Base-by-base conservation (phyloP, 1,139 yeast species). In the Geotrichum klebahnii region DNA sequence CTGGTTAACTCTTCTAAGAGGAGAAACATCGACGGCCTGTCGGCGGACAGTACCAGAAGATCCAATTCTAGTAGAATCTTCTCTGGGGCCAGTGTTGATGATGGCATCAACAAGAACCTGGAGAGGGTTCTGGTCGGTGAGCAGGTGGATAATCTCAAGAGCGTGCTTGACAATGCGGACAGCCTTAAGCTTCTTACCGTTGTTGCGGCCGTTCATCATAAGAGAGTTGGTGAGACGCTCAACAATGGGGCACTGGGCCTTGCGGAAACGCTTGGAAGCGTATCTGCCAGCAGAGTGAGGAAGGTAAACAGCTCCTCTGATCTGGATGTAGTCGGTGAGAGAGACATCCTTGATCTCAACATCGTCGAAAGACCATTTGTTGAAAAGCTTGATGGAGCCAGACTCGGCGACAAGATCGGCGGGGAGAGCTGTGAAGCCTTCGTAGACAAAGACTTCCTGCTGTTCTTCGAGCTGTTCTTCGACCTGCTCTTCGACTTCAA, bases 171-270 rank as follows among this genome's bases (percentile, higher is more conserved):
- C 89, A 75, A 94, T 94, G 84, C 97, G 90, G 68, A 92, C 97
- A 70, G 99, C 98, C 87, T 92, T 90, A 77, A 94, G 87, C 82
- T 94, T 94, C 84, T 94, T 94, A 84, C 99, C 99, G 84, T 94
- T 94, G 94, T 94, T 94, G 83, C 98, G 92, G 81, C 99, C 99
- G 84, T 94, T 89, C 98, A 94, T 94, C 98, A 94, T 94, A 74
- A 94, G 82, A 62, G 98, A 86, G 92, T 92, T 92, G 79, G 98
- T 90, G 75, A 94, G 83, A 84, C 99, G 92, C 84, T 94, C 99
- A 68, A 94, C 77, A 74, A 94, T 84, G 72, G 98, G 98, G 81
- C 97, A 90, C 83, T 92, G 97, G 66, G 98, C 95, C 86, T 94
- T 94, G 85, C 97, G 90, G 87, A 94, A 94, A 80, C 98, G 90